Evolutionary conservation across 2,329 filamentous ascomycete genomes (phyloP).

Genomic region (Hirsutella rhossiliensis): DNA sequence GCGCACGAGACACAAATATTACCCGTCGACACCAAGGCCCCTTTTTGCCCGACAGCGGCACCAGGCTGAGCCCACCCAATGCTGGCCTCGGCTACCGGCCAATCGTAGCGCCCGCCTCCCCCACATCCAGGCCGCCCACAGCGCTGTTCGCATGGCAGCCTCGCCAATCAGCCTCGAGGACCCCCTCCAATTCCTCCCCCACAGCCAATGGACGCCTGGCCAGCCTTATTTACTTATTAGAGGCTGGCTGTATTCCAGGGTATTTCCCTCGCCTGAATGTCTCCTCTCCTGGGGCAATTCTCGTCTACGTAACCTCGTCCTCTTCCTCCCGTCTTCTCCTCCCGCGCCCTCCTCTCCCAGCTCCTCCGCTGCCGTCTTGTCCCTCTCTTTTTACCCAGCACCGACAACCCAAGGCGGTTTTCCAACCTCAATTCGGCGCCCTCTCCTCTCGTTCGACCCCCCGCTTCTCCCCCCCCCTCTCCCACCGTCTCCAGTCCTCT

Average conservation of each 20-base stretch:
- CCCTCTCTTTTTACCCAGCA: not conserved
- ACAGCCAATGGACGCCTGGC: conserved; percentile 6
- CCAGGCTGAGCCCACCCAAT: not conserved
- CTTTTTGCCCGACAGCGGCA: not conserved
- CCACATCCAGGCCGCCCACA: conserved; percentile 6
- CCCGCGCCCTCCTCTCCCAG: not conserved
- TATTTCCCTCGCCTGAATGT: conserved; percentile 10
- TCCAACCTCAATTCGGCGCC: not conserved
- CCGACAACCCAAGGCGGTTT: not conserved
- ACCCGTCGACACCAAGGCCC: not conserved
- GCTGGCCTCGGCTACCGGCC: conserved; percentile 12
- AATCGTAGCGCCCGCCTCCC: conserved; percentile 10
- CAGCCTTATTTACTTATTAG: conserved; percentile 10
- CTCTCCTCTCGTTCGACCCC: conserved; percentile 4
- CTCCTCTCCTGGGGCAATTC: not conserved
- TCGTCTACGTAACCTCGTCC: not conserved
- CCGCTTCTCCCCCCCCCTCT: conserved; percentile 1
- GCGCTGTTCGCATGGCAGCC: conserved; percentile 12
- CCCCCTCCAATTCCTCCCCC: conserved; percentile 12
- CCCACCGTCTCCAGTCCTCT: not conserved
- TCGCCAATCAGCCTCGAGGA: conserved; percentile 11
- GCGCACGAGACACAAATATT: not conserved
- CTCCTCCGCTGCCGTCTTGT: no score
- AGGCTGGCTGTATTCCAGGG: conserved; percentile 4
- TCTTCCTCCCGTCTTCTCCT: not conserved